These are phyloP conservation scores for Coccomyxa subellipsoidea DNA, from an alignment of 163 green algal species.

Conservation along the genomic window DNA sequence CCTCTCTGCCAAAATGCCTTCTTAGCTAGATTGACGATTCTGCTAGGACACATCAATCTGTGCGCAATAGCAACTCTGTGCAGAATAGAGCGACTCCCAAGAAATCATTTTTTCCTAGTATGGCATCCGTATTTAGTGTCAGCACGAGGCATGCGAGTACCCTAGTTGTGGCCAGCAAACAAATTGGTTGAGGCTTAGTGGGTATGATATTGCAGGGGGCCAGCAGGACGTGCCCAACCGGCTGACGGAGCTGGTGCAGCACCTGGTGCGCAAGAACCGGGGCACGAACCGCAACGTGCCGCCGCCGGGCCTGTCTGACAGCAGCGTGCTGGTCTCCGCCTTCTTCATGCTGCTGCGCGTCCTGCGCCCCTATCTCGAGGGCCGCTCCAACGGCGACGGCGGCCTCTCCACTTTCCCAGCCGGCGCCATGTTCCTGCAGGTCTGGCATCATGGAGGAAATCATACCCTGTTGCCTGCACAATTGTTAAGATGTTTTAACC, in stretches of 20 bases:
- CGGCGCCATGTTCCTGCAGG: constrained; percentile 46
- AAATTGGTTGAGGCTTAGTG: background rate
- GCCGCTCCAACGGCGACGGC: constrained; percentile 4
- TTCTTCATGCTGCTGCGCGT: constrained; percentile 75
- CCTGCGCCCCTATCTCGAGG: constrained; percentile 33
- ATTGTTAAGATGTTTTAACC: background rate
- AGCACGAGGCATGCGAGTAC: too few relatives aligned
- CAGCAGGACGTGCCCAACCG: background rate
- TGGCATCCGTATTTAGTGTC: too few relatives aligned
- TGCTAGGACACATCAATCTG: too few relatives aligned
- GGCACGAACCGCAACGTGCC: constrained; percentile 63
- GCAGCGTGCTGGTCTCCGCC: constrained; percentile 62
- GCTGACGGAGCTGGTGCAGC: constrained; percentile 51
- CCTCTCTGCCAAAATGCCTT: background rate
- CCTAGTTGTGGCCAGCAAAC: background rate
- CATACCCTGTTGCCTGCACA: background rate
- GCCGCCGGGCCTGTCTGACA: constrained; percentile 74
- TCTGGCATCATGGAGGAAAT: too few relatives aligned
- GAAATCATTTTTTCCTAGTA: too few relatives aligned
- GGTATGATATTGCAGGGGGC: background rate
- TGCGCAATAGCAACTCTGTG: too few relatives aligned
- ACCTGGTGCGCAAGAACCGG: constrained; percentile 72
- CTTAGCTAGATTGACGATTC: too few relatives aligned
- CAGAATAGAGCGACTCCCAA: too few relatives aligned
- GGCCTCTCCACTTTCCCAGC: constrained; percentile 46